Evolutionary conservation across 495 filamentous ascomycete genomes (phyloP).

Genomic region (Aspergillus nidulans): DNA sequence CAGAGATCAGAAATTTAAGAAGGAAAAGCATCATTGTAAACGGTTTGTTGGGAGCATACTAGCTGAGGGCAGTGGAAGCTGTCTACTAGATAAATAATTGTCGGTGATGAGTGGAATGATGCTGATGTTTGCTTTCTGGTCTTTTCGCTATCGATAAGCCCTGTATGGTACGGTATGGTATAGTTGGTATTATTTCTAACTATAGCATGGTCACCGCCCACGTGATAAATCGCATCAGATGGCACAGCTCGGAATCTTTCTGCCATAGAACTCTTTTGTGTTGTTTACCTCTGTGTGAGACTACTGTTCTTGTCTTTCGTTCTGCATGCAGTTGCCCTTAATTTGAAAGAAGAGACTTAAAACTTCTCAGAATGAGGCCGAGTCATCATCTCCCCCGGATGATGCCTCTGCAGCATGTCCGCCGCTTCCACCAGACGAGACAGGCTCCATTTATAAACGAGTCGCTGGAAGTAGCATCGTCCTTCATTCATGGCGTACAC

Average conservation of each 20-base stretch:
- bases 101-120: not conserved
- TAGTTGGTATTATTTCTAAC: not conserved
- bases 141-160: constrained; percentile 16
- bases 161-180: not conserved
- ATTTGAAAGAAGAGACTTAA: not conserved
- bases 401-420: constrained; percentile 23
- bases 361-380: not conserved
- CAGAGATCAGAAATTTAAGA: constrained; percentile 28
- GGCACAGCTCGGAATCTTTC: constrained; percentile 5
- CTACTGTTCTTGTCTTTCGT: not conserved
- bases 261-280: constrained; percentile 2
- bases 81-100: not conserved
- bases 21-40: constrained; percentile 34
- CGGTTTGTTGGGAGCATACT: constrained; percentile 3
- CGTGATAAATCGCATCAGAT: not conserved
- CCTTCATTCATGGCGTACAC: constrained; percentile 60
- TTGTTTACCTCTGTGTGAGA: constrained; percentile 5
- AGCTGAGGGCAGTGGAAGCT: not conserved
- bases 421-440: constrained; percentile 45
- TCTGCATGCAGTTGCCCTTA: not conserved
- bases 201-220: constrained; percentile 3
- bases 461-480: constrained; percentile 47
- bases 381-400: not conserved
- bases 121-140: constrained; percentile 10
- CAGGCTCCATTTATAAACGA: constrained; percentile 40